Conservation (phyloP, 2,329 filamentous ascomycete genomes). For the Coleophoma eucalyptorum region DNA sequence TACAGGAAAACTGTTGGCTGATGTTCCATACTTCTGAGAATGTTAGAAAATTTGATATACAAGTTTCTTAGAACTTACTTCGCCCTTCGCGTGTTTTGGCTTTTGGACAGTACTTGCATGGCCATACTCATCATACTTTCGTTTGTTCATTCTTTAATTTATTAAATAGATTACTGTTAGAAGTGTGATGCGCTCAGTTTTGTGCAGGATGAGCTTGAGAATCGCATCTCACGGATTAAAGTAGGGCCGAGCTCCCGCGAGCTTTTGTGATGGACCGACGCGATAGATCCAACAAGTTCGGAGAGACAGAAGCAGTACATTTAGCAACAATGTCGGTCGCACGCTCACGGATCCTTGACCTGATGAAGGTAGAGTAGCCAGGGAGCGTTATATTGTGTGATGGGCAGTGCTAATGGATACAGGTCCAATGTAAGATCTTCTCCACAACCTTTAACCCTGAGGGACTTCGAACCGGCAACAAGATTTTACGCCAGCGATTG, state of each 20-base stretch:
- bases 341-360: conserved; percentile 60
- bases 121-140: background rate
- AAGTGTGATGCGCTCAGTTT: no score
- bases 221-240: background rate
- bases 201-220: background rate
- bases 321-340: conserved; percentile 55
- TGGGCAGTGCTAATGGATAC: conserved; percentile 1
- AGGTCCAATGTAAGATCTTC: conserved; percentile 93
- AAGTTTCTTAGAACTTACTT: background rate
- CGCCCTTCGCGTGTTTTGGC: background rate
- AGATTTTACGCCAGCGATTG: conserved; percentile 83
- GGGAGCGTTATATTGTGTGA: background rate
- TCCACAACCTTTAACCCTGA: conserved; percentile 87
- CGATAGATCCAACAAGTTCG: no score
- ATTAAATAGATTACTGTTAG: background rate
- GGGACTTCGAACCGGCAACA: conserved; percentile 79
- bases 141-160: conserved; percentile 1
- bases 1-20: no score
- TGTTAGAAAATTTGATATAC: background rate
- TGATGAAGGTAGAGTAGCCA: conserved; percentile 65
- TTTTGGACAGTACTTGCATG: background rate
- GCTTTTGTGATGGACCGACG: background rate
- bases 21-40: no score
- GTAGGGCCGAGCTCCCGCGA: background rate
- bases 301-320: conserved; percentile 1